Conservation (phyloP, 1,284 basidiomycete genomes). For the Cryptococcus sp. region DNA sequence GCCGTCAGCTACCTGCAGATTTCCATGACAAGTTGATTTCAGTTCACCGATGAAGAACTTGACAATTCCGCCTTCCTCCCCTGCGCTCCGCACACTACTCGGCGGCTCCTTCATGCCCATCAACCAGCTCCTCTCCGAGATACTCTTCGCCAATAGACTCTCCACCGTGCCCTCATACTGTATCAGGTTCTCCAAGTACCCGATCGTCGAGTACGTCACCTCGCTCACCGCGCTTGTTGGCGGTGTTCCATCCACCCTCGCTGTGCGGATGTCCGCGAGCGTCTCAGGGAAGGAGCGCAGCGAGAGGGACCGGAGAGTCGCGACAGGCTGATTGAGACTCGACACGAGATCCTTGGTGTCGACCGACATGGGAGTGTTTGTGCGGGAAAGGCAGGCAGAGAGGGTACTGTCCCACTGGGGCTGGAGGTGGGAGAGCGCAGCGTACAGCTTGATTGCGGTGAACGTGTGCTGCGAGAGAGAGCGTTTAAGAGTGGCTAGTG, state of each 20-base stretch:
- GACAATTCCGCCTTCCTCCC: constrained; percentile 44
- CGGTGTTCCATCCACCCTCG: constrained; percentile 9
- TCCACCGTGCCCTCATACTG: constrained; percentile 37
- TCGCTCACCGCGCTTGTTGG: constrained; percentile 32
- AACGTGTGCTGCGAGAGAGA: constrained; percentile 39
- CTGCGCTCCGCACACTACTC: constrained; percentile 30
- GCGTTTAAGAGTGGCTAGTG: constrained; percentile 38
- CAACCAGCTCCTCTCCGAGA: constrained; percentile 50
- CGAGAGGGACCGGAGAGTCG: constrained; percentile 30
- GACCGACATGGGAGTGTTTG: constrained; percentile 13
- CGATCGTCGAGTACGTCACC: constrained; percentile 41
- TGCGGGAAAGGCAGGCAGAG: constrained; percentile 27
- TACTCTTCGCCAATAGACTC: constrained; percentile 34
- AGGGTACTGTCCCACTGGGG: constrained; percentile 31
- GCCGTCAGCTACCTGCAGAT: neutral
- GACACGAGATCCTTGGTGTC: constrained; percentile 20
- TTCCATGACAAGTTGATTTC: neutral
- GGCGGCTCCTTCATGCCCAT: constrained; percentile 47
- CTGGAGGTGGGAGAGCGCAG: constrained; percentile 29
- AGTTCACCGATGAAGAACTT: constrained; percentile 46
- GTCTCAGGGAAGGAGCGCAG: constrained; percentile 48
- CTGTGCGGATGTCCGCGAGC: constrained; percentile 43
- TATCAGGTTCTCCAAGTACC: constrained; percentile 45
- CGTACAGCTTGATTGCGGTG: constrained; percentile 44
- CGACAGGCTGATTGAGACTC: constrained; percentile 21